These are phyloP conservation scores for Escallonia herrerae DNA, from an alignment of 129 eudicot species.

Conservation along the genomic window DNA sequence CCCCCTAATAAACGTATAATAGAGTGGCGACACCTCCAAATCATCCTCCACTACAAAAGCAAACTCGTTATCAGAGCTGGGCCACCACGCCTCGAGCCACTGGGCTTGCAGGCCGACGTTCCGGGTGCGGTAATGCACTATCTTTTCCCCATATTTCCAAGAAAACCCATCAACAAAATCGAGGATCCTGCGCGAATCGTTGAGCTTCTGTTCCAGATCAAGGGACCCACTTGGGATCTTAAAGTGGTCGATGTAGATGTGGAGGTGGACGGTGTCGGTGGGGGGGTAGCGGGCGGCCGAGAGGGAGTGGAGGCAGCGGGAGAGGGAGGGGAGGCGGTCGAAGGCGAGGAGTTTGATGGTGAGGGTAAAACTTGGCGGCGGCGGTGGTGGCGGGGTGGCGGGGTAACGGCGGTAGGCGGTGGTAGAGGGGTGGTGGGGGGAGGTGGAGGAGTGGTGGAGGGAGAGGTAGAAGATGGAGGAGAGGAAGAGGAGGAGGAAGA, in stretches of 20 bases:
- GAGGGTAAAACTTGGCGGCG: slow-evolving; percentile 46
- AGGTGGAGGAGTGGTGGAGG: slow-evolving; percentile 32
- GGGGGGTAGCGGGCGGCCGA: slow-evolving; percentile 55
- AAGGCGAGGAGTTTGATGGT: slow-evolving; percentile 68
- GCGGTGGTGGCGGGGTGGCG: slow-evolving; percentile 9
- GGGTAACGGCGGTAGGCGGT: not conserved
- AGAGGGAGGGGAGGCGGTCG: slow-evolving; percentile 77
- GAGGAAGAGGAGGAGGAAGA: slow-evolving; percentile 27
- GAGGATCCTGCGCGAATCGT: slow-evolving; percentile 46
- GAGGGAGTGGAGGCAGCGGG: slow-evolving; percentile 76
- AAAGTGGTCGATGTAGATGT: slow-evolving; percentile 76
- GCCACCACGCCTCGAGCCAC: slow-evolving; percentile 99
- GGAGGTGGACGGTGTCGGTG: slow-evolving; percentile 53
- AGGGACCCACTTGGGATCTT: slow-evolving; percentile 24
- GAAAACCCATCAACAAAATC: slow-evolving; percentile 78
- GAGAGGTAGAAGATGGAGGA: slow-evolving; percentile 41
- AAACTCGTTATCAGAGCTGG: slow-evolving; percentile 67
- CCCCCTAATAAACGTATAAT: slow-evolving; percentile 56
- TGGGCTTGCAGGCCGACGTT: slow-evolving; percentile 92
- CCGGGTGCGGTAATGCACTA: slow-evolving; percentile 77
- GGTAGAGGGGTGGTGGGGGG: slow-evolving; percentile 24
- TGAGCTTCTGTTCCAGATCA: slow-evolving; percentile 41
- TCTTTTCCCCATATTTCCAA: slow-evolving; percentile 73
- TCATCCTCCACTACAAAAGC: slow-evolving; percentile 96
- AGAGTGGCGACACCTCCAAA: slow-evolving; percentile 78